These are phyloP conservation scores for Smithsoniella earleae DNA, from an alignment of 163 green algal genomes.

Conservation along the genomic window DNA sequence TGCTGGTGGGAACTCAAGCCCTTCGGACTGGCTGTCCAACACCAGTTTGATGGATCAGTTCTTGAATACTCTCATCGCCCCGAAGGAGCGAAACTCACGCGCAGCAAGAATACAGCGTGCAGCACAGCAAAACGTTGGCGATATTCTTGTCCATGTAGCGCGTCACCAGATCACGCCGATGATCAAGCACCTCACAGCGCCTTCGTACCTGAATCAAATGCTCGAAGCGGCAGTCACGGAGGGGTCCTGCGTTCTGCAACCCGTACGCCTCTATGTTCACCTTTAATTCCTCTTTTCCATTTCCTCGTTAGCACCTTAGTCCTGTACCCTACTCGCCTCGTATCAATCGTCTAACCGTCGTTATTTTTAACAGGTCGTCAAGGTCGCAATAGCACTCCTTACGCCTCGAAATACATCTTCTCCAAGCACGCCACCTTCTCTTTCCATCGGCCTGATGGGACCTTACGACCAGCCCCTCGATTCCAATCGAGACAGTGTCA, in stretches of 20 bases:
- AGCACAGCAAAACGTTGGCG: slow-evolving; percentile 68
- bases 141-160: slow-evolving; percentile 82
- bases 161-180: slow-evolving; percentile 68
- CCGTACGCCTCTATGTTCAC: too few species aligned
- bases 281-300: too few species aligned
- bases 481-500: slow-evolving; percentile 8
- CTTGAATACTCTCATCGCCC: slow-evolving; percentile 45
- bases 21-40: slow-evolving; percentile 66
- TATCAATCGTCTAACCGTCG: too few species aligned
- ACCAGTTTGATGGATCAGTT: slow-evolving; percentile 74
- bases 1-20: neutral
- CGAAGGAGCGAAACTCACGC: neutral
- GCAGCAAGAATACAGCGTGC: slow-evolving; percentile 36
- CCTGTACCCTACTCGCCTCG: too few species aligned
- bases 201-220: slow-evolving; percentile 41
- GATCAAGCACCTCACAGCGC: slow-evolving; percentile 53
- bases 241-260: neutral
- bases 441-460: neutral
- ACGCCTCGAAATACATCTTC: slow-evolving; percentile 13
- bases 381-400: slow-evolving; percentile 37
- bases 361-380: slow-evolving; percentile 2
- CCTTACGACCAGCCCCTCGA: neutral
- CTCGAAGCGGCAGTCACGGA: slow-evolving; percentile 31
- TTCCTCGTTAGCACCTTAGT: too few species aligned
- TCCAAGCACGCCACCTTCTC: neutral